Evolutionary conservation across 495 filamentous ascomycete genomes (phyloP), one percentile per base, ranked within the genome.

Genomic region (Jackrogersella minutella): DNA sequence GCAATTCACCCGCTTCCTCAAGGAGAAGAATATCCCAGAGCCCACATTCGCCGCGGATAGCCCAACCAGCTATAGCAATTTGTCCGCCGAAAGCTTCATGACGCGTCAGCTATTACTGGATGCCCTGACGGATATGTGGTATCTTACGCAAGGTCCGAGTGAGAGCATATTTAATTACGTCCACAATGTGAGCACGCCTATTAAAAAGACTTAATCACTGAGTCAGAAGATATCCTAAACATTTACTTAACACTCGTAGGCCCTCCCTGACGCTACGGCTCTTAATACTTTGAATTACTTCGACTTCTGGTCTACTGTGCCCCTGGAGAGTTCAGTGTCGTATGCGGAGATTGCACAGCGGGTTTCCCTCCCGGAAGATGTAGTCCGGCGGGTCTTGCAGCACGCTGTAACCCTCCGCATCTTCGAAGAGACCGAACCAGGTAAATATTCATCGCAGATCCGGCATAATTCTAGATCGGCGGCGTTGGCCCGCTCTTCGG

Each of bases 351-450:
- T 81, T 13, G 73, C 79, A 2, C 36, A 53, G 19, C 52, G 26
- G 3, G 71, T 69, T 8, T 68, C 64, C 3, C 60, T 80, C 14
- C 60, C 71, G 0, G 41, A 65, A 33, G 66, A 65, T 16, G 69
- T 76, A 24, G 69, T 82, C 16, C 71, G 68, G 34, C 74, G 81
- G 10, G 62, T 83, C 36, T 44, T 84, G 9, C 76, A 73, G 9
- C 77, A 81, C 58, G 81, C 78, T 0, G 82, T 81, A 39, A 76
- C 72, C 14, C 71, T 78, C 19, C 74, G 75, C 24, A 72, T 84
- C 28, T 86, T 86, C 64, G 64, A 64, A 8, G 80, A 84, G 61
- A 73, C 73, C 16, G 58, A 71, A 7, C 61, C 70, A 26, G 61
- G 67, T 1, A 70, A 58, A 47, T 46, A 26, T 24, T 44, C 66